phyloP scores from a whole-genome alignment of 192 early-diverging fungal genomes.

The Coemansia nantahalensis region DNA sequence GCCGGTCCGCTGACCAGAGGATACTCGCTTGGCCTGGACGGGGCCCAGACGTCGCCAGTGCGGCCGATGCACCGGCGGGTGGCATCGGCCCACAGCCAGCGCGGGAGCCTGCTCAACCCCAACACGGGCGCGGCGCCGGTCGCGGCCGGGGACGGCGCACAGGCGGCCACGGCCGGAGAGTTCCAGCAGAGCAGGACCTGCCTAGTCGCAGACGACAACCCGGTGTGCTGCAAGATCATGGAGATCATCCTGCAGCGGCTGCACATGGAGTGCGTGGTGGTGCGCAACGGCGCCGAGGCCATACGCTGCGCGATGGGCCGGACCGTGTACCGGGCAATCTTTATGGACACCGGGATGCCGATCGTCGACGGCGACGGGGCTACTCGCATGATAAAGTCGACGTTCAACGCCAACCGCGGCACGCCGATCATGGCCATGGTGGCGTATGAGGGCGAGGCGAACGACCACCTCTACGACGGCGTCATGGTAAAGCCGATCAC shows the following conservation, averaged over 20 bases:
- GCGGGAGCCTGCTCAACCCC: conserved; percentile 40
- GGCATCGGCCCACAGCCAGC: conserved; percentile 9
- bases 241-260: conserved; percentile 80
- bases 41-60: neutral
- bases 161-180: neutral
- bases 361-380: conserved; percentile 92
- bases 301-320: conserved; percentile 85
- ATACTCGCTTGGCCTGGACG: conserved; percentile 1
- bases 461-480: conserved; percentile 26
- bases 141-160: neutral
- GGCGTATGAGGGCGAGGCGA: conserved; percentile 65
- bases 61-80: conserved; percentile 1
- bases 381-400: conserved; percentile 92
- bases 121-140: neutral
- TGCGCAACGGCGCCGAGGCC: conserved; percentile 89
- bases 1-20: too few relatives aligned
- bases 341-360: conserved; percentile 94
- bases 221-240: conserved; percentile 82
- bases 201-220: conserved; percentile 91
- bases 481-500: conserved; percentile 39
- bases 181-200: conserved; percentile 49
- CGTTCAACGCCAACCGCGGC: conserved; percentile 77
- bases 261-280: conserved; percentile 77
- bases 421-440: conserved; percentile 85
- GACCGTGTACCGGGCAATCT: conserved; percentile 89